Percentiles rank a stretch among this genome's conserved stretches.
Evolutionary conservation across 768 basidiomycete species (phyloP).

Genomic region (Candolleomyces efflorescens): DNA sequence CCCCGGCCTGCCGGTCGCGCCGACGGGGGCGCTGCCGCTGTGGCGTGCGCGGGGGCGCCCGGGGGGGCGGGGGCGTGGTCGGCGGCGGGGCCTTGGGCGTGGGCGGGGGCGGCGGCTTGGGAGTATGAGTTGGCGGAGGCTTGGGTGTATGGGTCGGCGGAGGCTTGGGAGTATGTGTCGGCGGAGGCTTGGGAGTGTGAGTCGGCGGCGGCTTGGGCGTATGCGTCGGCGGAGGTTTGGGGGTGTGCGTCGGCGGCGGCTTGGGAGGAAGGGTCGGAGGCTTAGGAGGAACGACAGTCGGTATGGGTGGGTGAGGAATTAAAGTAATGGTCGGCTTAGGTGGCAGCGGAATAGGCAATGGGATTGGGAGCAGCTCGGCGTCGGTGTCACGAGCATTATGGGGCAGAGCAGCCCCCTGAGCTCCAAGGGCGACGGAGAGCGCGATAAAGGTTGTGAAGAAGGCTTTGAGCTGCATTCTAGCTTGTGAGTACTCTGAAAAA

Average conservation of each 20-base stretch:
- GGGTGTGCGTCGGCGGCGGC: not conserved
- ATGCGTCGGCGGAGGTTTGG: not conserved
- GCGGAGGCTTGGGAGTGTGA: not conserved
- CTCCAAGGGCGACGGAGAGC: not conserved
- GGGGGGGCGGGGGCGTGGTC: too few species aligned
- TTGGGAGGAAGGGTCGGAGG: not conserved
- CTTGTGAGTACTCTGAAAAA: not conserved
- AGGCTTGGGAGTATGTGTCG: constrained; percentile 3
- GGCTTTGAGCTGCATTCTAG: not conserved
- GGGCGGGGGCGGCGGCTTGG: not conserved
- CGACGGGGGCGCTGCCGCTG: too few species aligned
- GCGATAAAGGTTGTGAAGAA: constrained; percentile 1
- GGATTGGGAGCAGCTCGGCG: not conserved
- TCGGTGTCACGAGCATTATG: not conserved
- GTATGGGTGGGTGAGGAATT: not conserved
- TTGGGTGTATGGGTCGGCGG: not conserved
- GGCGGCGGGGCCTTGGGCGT: too few species aligned
- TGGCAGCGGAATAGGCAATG: not conserved
- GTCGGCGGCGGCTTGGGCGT: not conserved
- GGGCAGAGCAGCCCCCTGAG: constrained; percentile 2
- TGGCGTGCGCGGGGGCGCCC: too few species aligned
- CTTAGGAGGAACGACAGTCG: not conserved
- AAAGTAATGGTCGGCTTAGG: not conserved
- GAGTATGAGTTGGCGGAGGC: not conserved
- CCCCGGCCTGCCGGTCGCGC: too few species aligned